Evolutionary conservation across 805 yeast genomes (phyloP).

Genomic region (Zygosaccharomyces kombuchaensis): DNA sequence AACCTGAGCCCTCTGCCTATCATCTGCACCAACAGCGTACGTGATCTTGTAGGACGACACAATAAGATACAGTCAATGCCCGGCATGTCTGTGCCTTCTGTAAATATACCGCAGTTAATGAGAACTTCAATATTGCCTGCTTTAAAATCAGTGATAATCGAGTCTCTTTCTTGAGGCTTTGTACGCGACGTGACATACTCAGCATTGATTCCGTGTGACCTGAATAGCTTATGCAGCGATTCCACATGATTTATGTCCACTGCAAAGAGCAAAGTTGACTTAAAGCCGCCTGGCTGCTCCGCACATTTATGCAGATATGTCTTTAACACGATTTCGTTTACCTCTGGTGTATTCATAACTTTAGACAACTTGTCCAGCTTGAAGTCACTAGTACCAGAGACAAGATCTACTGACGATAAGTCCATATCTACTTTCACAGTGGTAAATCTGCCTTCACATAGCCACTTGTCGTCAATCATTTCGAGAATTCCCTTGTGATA

Average conservation of each 20-base stretch:
- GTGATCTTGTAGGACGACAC: constrained; percentile 77
- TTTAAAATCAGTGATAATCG: constrained; percentile 53
- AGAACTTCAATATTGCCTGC: constrained; percentile 63
- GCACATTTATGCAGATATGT: constrained; percentile 47
- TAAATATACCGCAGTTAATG: constrained; percentile 83
- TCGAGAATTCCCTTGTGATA: constrained; percentile 60
- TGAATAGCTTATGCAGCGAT: constrained; percentile 49
- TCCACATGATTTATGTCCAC: constrained; percentile 67
- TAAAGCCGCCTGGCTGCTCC: constrained; percentile 30
- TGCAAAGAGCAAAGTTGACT: constrained; percentile 73
- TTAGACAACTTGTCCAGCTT: constrained; percentile 46
- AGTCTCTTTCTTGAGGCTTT: constrained; percentile 45
- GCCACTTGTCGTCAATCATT: constrained; percentile 64
- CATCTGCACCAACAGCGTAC: constrained; percentile 75
- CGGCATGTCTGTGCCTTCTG: constrained; percentile 95
- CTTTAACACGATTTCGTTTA: constrained; percentile 52
- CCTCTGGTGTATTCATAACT: constrained; percentile 50
- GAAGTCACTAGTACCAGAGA: constrained; percentile 43
- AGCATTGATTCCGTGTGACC: constrained; percentile 58
- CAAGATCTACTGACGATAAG: constrained; percentile 35
- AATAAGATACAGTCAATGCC: constrained; percentile 74
- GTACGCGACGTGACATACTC: constrained; percentile 70
- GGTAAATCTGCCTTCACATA: constrained; percentile 65
- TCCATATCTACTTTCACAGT: constrained; percentile 49
- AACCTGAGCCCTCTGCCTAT: constrained; percentile 81